Percentiles rank a stretch among this genome's conserved stretches.
phyloP scores from a whole-genome alignment of 2,329 filamentous ascomycete species.

The Pseudopyricularia cyperi region DNA sequence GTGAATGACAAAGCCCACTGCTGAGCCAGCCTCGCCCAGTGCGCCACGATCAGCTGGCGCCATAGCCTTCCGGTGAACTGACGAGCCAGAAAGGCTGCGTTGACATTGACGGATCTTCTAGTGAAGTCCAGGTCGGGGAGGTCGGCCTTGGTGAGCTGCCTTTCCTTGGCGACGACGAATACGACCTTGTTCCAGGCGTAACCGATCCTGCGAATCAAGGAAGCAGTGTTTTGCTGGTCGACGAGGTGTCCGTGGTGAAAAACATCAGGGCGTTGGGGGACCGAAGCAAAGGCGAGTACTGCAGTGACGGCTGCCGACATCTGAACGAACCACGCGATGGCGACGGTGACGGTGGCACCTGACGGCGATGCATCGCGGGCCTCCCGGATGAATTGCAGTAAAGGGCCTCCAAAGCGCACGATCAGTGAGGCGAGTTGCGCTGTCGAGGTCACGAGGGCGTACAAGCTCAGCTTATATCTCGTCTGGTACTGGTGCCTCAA shows the following conservation, averaged over 20 bases:
- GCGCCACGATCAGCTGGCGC: slow-evolving; percentile 17
- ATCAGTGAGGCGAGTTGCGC: slow-evolving; percentile 11
- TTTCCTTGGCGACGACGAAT: slow-evolving; percentile 15
- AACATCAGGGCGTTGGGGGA: slow-evolving; percentile 20
- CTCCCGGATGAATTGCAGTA: slow-evolving; percentile 9
- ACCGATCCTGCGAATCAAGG: slow-evolving; percentile 14
- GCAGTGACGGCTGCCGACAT: slow-evolving; percentile 10
- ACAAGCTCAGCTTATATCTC: slow-evolving; percentile 13
- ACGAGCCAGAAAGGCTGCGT: slow-evolving; percentile 10
- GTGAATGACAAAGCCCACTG: slow-evolving; percentile 19
- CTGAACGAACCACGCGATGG: slow-evolving; percentile 15
- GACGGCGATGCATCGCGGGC: slow-evolving; percentile 5
- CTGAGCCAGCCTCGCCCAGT: slow-evolving; percentile 13
- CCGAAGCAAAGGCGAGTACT: slow-evolving; percentile 14
- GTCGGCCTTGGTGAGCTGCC: slow-evolving; percentile 17
- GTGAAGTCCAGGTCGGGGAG: slow-evolving; percentile 17
- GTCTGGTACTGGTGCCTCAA: slow-evolving; percentile 12
- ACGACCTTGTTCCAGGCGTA: slow-evolving; percentile 19
- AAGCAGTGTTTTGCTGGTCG: slow-evolving; percentile 20
- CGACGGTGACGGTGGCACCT: slow-evolving; percentile 4
- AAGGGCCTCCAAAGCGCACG: slow-evolving; percentile 11
- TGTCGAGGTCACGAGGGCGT: slow-evolving; percentile 13
- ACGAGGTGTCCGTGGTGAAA: slow-evolving; percentile 16
- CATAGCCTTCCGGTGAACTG: slow-evolving; percentile 14
- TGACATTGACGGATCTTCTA: slow-evolving; percentile 15